Percentiles rank a stretch among this genome's conserved stretches.
Evolutionary conservation across 345 rosid genomes (phyloP).

Genomic region (Mercurialis annua): DNA sequence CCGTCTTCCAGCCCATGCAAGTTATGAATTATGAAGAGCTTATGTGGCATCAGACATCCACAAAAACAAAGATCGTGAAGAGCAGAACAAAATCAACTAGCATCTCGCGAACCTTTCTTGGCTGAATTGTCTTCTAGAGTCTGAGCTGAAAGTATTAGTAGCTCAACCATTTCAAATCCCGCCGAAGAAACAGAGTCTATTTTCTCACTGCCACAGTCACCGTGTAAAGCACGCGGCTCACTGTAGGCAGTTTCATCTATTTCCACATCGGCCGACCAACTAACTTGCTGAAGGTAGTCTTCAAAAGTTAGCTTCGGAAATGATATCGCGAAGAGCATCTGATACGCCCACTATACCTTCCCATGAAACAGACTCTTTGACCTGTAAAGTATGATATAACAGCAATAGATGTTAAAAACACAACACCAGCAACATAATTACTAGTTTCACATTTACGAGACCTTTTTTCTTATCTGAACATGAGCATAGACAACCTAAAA

Average conservation of each 20-base stretch:
- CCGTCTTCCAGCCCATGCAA: neutral
- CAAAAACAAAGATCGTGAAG: neutral
- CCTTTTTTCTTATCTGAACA: neutral
- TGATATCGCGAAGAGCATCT: slow-evolving; percentile 50
- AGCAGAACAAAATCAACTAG: slow-evolving; percentile 15
- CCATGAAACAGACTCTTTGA: slow-evolving; percentile 40
- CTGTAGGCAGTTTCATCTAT: slow-evolving; percentile 23
- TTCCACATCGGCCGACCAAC: slow-evolving; percentile 83
- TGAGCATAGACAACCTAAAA: slow-evolving; percentile 7
- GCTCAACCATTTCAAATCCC: slow-evolving; percentile 97
- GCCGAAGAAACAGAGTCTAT: slow-evolving; percentile 79
- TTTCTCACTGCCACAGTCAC: slow-evolving; percentile 43
- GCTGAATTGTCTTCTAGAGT: slow-evolving; percentile 40
- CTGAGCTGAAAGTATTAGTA: slow-evolving; percentile 73
- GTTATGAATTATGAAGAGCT: neutral
- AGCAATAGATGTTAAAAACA: too few relatives aligned
- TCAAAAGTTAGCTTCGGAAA: slow-evolving; percentile 73
- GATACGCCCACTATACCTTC: slow-evolving; percentile 34
- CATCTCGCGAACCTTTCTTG: slow-evolving; percentile 13
- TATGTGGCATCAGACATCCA: neutral
- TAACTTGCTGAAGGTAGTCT: slow-evolving; percentile 89
- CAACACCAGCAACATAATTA: neutral
- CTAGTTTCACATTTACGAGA: neutral
- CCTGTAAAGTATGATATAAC: slow-evolving; percentile 56
- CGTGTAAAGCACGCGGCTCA: slow-evolving; percentile 13